These are phyloP conservation scores for Coffea canephora DNA, from an alignment of 257 asterid species.

Conservation along the genomic window DNA sequence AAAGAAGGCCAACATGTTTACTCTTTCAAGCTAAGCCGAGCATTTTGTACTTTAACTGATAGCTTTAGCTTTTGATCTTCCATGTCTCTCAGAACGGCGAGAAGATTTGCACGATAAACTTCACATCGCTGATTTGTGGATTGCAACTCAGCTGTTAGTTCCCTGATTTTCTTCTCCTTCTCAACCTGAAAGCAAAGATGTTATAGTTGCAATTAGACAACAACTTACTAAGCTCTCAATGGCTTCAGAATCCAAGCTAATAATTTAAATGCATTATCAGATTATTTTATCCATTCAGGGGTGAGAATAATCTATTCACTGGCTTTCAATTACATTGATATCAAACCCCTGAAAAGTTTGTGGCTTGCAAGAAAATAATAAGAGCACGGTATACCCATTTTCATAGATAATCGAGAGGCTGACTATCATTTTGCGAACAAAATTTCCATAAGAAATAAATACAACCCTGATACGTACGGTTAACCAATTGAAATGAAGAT, in stretches of 20 bases:
- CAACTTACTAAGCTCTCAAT: neutral
- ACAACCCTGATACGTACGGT: neutral
- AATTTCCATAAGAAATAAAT: neutral
- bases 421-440: neutral
- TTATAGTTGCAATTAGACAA: neutral
- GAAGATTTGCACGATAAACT: slow-evolving; percentile 75
- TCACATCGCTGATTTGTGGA: slow-evolving; percentile 56
- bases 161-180: slow-evolving; percentile 68
- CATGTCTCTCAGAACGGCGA: slow-evolving; percentile 71
- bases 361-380: neutral
- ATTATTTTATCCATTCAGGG: neutral
- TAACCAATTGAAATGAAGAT: neutral
- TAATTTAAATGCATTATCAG: too few species aligned
- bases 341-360: neutral
- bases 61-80: slow-evolving; percentile 93
- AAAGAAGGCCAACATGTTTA: slow-evolving; percentile 23
- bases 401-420: neutral
- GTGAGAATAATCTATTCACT: neutral
- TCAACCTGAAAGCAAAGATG: slow-evolving; percentile 54
- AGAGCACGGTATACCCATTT: neutral
- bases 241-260: neutral
- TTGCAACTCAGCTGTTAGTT: slow-evolving; percentile 55
- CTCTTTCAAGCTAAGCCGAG: slow-evolving; percentile 78
- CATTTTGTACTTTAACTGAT: slow-evolving; percentile 87
- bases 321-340: neutral